These are phyloP conservation scores for Besnoitia besnoiti DNA, from an alignment of 169 alveolate species.

Conservation along the genomic window DNA sequence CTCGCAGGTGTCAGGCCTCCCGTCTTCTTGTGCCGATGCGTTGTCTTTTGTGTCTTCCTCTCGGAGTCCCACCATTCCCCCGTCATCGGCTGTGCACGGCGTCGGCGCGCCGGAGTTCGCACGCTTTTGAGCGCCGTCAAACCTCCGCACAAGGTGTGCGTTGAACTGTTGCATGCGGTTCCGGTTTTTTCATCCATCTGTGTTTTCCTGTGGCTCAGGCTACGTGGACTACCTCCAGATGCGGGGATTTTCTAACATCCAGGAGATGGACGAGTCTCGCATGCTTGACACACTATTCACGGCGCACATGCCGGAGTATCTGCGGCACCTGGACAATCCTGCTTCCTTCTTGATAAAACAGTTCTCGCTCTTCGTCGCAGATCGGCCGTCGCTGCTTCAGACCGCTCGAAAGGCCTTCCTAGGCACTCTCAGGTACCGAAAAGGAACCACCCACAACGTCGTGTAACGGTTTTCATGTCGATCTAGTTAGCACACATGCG, in stretches of 20 bases:
- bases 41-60: no score
- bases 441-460: background rate
- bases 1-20: no score
- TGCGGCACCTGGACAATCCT: background rate
- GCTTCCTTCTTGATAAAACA: constrained; percentile 9
- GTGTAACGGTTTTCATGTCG: no score
- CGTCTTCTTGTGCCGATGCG: no score
- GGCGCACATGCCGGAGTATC: constrained; percentile 27
- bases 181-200: no score
- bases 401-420: constrained; percentile 27
- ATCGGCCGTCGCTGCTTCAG: constrained; percentile 6
- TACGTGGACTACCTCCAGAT: constrained; percentile 14
- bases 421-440: constrained; percentile 19
- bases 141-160: no score
- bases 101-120: no score
- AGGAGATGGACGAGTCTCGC: background rate
- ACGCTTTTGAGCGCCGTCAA: no score
- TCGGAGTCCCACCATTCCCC: no score
- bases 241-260: background rate
- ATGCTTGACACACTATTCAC: constrained; percentile 3
- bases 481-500: background rate
- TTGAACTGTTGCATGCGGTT: no score
- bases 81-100: no score
- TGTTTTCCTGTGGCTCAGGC: constrained; percentile 23
- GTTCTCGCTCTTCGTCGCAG: background rate